Base-by-base conservation (phyloP, 2,329 filamentous ascomycete species). In the Taxawa tesnikishii region DNA sequence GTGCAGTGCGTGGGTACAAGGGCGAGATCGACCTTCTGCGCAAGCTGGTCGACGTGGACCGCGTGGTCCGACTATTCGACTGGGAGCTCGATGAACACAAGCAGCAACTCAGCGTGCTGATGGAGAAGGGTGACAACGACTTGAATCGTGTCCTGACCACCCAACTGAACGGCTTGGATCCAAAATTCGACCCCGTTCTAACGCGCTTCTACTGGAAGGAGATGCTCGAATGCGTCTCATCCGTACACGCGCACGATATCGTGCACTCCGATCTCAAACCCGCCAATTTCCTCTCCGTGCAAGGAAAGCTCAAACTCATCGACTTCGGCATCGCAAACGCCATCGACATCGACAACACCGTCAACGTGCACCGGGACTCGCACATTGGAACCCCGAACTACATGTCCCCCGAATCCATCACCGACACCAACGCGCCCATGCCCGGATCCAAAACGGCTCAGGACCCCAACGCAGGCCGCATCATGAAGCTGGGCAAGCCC, bases 201-300 rank as follows among this genome's bases (percentile, higher is more conserved):
- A 84, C 90, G 9, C 80, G 90, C n/a, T 92, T 83, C 59, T 94
- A 94, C 65, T 98, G 90, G 90, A 90, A 93, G 56, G 90, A 98
- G 59, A 98, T 98, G 90, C 76, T 98, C 12, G 85, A 94, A 55
- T 96, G 90, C 52, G 75, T 98, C 5, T 74, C 83, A 44, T 75
- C 88, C 1, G 85, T 98, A 1, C 90, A 98, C 52, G 73, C 80
- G 9, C 70, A 79, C 53, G 85, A 94, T 50, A 87, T 98, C 41
- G 90, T 98, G 3, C 90, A 98, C 59, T 94, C 85, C 0, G 90
- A 98, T 51, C 67, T 98, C 23, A 98, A 98, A 57, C 90, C 90
- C 0, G 87, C 87, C 47, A 98, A 98, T 54, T 98, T 98, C 54
- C 79, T 98, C 15, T 69, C 96, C 13, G 85, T 94, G 12, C 76